Percentiles rank a stretch among this genome's conserved stretches.
These are phyloP conservation scores for Eutreptiella sp. DNA, from an alignment of 208 protist genomes.

Conservation along the genomic window DNA sequence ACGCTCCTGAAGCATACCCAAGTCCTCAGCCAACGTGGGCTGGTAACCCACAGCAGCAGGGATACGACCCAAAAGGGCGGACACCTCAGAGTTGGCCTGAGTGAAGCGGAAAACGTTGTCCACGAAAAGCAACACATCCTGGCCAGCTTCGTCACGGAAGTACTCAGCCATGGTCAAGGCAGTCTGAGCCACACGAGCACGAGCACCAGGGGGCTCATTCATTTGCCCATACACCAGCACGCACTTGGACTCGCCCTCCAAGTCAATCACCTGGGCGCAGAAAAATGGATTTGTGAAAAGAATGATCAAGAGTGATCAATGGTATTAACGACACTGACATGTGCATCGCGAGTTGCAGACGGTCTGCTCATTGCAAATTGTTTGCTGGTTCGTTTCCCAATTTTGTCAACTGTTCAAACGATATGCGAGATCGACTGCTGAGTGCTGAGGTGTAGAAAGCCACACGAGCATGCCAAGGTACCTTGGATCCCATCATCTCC, in stretches of 20 bases:
- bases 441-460: conserved; percentile 5
- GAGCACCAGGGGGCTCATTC: conserved; percentile 97
- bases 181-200: conserved; percentile 94
- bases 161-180: conserved; percentile 96
- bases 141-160: conserved; percentile 95
- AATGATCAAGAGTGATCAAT: too few relatives aligned
- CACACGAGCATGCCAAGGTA: neutral
- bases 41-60: conserved; percentile 98
- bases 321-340: too few relatives aligned
- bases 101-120: conserved; percentile 99
- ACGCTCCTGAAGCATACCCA: conserved; percentile 95
- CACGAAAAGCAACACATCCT: conserved; percentile 98
- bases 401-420: too few relatives aligned
- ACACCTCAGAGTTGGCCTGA: conserved; percentile 97
- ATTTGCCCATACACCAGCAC: conserved; percentile 98
- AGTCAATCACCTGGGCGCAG: conserved; percentile 78
- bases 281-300: too few relatives aligned
- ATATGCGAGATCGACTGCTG: too few relatives aligned
- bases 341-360: too few relatives aligned
- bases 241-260: conserved; percentile 90
- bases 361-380: too few relatives aligned
- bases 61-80: conserved; percentile 94
- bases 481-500: conserved; percentile 95
- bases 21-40: conserved; percentile 95
- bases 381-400: too few relatives aligned